Evolutionary conservation across 345 rosid genomes (phyloP), one percentile per base, ranked within the genome.

Genomic region (Euphorbia peplus): DNA sequence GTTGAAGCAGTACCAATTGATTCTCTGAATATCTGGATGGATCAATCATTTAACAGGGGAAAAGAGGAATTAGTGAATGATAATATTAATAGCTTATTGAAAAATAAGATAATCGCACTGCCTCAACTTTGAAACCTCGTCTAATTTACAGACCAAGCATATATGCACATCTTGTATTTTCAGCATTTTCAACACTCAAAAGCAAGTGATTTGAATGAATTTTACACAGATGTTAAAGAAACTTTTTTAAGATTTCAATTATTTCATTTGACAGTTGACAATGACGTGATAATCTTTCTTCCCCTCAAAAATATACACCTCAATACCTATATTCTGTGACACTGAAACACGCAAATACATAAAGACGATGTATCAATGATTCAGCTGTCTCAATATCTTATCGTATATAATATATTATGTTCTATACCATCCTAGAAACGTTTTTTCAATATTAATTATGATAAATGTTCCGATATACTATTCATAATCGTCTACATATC

Each of bases 1-100:
- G 78, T 70, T 0, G 85, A 63, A 71, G 98, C 84, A 30, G 96
- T 92, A 1, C 97, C 97, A 1, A 86, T 87, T n/a, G 96, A 85
- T 73, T 87, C 91, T 81, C 96, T 82, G 66, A 76, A 71, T 57
- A 81, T 79, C 93, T 85, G 60, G 54, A 55, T 85, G 60, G 54
- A 55, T 14, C 54, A 42, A 63, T n/a, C 18, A 24, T 28, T 61
- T 39, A 22, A 11, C 22, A 11, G 2, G 19, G 21, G 29, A 1
- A 15, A 5, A 24, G 26, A 66, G 30, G 10, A 35, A 14, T 16
- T 3, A 19, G 32, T 35, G 29, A n/a, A 60, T 37, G 67, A 58
- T 6, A 75, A 61, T n/a, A 30, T 12, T 13, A 22, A 48, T 16
- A 18, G 22, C 10, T n/a, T 4, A 50, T 4, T 4, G 37, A 15